Percentiles rank a stretch among this genome's conserved stretches.
Conservation (phyloP, 257 asterid genomes). For the Linaria vulgaris region DNA sequence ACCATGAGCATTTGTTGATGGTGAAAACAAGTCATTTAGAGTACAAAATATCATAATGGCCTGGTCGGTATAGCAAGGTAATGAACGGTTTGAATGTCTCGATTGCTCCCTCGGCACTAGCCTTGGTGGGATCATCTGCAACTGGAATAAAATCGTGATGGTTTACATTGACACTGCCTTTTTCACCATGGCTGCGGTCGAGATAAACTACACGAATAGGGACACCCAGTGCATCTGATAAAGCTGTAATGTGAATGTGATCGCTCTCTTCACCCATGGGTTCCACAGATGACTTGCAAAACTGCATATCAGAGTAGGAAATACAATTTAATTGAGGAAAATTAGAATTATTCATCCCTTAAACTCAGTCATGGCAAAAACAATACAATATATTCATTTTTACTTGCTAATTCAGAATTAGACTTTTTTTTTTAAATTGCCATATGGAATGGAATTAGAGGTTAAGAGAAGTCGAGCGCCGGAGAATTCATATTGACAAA, state of each 20-base stretch:
- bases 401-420: no score
- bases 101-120: constrained; percentile 26
- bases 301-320: no score
- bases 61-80: constrained; percentile 87
- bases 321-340: no score
- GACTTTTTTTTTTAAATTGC: no score
- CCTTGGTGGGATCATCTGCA: constrained; percentile 15
- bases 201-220: constrained; percentile 87
- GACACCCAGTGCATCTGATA: constrained; percentile 91
- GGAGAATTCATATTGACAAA: no score
- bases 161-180: constrained; percentile 73
- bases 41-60: constrained; percentile 91
- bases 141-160: constrained; percentile 85
- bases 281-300: constrained; percentile 98
- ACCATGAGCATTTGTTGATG: constrained; percentile 15
- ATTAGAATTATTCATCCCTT: no score
- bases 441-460: no score
- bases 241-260: constrained; percentile 90
- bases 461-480: no score
- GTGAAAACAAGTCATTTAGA: constrained; percentile 43
- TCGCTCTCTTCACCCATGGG: constrained; percentile 99
- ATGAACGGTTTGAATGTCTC: constrained; percentile 54
- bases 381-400: no score
- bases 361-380: no score
- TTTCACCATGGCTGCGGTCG: constrained; percentile 80